These are phyloP conservation scores for Entomortierella parvispora DNA, from an alignment of 192 early-diverging fungal species.

Conservation along the genomic window DNA sequence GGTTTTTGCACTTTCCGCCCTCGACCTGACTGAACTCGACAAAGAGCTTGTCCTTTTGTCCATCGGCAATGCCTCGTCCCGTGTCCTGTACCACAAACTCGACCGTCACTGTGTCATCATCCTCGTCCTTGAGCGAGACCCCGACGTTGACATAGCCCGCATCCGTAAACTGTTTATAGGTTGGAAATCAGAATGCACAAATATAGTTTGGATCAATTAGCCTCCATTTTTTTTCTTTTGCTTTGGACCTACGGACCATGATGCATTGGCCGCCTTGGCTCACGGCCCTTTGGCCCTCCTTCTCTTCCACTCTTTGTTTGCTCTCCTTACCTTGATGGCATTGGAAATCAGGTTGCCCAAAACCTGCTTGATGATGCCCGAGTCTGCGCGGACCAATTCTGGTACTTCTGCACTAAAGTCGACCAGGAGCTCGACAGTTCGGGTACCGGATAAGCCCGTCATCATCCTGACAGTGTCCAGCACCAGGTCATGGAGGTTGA, in stretches of 20 bases:
- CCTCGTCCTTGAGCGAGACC: slow-evolving; percentile 49
- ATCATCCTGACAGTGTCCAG: slow-evolving; percentile 49
- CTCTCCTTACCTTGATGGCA: slow-evolving; percentile 46
- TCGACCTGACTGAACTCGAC: slow-evolving; percentile 49
- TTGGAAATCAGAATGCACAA: slow-evolving; percentile 1
- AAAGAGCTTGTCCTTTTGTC: slow-evolving; percentile 53
- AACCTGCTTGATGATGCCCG: slow-evolving; percentile 47
- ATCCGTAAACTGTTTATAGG: slow-evolving; percentile 36
- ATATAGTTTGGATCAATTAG: neutral
- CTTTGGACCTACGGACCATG: too few relatives aligned
- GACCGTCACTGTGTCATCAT: slow-evolving; percentile 49
- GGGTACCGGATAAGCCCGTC: slow-evolving; percentile 50
- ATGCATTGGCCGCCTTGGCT: too few relatives aligned
- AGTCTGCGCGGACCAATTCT: slow-evolving; percentile 46
- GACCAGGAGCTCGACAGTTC: slow-evolving; percentile 45
- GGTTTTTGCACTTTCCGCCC: slow-evolving; percentile 43
- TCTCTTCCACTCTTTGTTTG: too few relatives aligned
- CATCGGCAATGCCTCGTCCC: slow-evolving; percentile 42
- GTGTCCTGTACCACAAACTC: slow-evolving; percentile 53
- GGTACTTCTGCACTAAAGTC: slow-evolving; percentile 50
- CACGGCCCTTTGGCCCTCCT: too few relatives aligned
- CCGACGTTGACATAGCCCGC: slow-evolving; percentile 47
- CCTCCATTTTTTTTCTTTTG: neutral
- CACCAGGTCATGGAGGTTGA: slow-evolving; percentile 50
- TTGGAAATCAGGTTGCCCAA: slow-evolving; percentile 49